A percentile compares a stretch with the other conserved stretches of the same genome.
Conservation (phyloP, 441 rosid genomes). For the Populus hybrid region DNA sequence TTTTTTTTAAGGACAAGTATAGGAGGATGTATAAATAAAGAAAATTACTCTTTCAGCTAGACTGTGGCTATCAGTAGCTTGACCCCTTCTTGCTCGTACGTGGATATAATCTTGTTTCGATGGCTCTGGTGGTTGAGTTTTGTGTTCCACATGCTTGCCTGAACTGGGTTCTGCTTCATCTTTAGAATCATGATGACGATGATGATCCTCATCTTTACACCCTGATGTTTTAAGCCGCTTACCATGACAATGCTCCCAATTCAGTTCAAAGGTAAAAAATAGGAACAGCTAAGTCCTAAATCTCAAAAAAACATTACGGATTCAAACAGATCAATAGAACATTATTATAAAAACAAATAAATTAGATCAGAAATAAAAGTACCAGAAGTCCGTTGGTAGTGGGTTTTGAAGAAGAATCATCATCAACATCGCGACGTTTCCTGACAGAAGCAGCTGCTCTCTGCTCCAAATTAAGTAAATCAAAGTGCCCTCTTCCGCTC, state of each 20-base stretch:
- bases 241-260: constrained; percentile 34
- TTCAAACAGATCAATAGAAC: constrained; percentile 4
- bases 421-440: constrained; percentile 47
- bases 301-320: neutral
- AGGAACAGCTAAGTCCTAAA: neutral
- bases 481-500: constrained; percentile 40
- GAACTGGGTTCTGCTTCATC: constrained; percentile 46
- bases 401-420: constrained; percentile 15
- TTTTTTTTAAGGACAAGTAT: constrained; percentile 3
- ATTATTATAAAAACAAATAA: neutral
- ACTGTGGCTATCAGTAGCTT: constrained; percentile 96
- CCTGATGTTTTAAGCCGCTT: constrained; percentile 45
- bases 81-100: constrained; percentile 92
- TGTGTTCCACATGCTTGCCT: constrained; percentile 51
- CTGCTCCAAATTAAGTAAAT: constrained; percentile 41
- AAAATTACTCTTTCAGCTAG: constrained; percentile 82
- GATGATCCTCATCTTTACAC: constrained; percentile 39
- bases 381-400: constrained; percentile 39
- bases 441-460: constrained; percentile 37
- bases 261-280: constrained; percentile 9
- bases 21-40: constrained; percentile 11
- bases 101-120: constrained; percentile 85
- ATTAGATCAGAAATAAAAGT: constrained; percentile 11
- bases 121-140: constrained; percentile 47
- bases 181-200: constrained; percentile 20